Base-by-base conservation (phyloP, 2,329 filamentous ascomycete genomes). In the Ophiosphaerella narmari region DNA sequence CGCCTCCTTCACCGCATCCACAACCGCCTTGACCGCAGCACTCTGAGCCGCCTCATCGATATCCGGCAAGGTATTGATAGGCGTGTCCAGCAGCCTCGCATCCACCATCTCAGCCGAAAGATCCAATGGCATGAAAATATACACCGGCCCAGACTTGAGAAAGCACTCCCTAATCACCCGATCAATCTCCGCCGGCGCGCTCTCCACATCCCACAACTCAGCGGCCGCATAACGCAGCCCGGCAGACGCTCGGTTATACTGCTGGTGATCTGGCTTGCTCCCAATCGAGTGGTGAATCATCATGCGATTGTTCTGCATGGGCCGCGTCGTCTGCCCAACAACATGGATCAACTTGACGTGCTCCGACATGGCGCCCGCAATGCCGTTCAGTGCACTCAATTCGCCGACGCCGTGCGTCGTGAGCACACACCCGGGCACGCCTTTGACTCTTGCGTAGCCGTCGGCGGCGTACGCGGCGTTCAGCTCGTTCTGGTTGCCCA, bases 361-460 rank as follows among this genome's bases (percentile, higher is more conserved):
- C 55, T 79, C 77, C 7, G 71, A 72, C 62, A 75, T 72, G 29
- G 73, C 62, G 2, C 77, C 77, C 2, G 76, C 74, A 18, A 79
- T 66, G 16, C 74, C 77, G 49, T 79, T 79, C 5, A 79, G 51
- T 1, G 77, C 77, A 35, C 71, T 75, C 5, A 79, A 57, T 54
- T 79, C 77, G 50, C 83, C 84, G 1, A 86, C 83, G 4, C 83
- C 84, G 59, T 84, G 84, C 0, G 83, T 85, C 1, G 84, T 86
- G 29, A 86, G 72, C 7, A 84, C 49, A 43, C 73, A 74, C 7
- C 76, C 76, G 3, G 75, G 74, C 6, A 80, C 67, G 5, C 79
- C 79, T 54, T 82, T 82, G 50, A 82, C 75, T 11, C 82, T 72
- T 3, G 80, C 77, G 55, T 86, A 86, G 2, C 81, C 83, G 54